Base-by-base conservation (phyloP, 2,329 filamentous ascomycete species). In the Aspergillus calidoustus region DNA sequence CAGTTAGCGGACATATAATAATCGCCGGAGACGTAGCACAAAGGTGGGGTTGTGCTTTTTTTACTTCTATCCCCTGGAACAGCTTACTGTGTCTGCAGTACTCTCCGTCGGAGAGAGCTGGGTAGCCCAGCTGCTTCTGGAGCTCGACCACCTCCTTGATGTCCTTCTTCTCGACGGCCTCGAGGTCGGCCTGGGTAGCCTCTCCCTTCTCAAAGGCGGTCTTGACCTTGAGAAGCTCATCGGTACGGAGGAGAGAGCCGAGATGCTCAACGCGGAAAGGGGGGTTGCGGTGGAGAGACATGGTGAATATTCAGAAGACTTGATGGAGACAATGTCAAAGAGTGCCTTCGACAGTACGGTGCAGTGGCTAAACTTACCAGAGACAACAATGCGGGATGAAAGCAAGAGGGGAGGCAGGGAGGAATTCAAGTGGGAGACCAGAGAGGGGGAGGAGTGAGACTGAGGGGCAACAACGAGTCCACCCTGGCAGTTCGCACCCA, bases 241-340 rank as follows among this genome's bases (percentile, higher is more conserved):
- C 76, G 1, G 89, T 89, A 34, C 89, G 87, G 61, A 91, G 84
- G 34, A 92, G 81, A 15, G 89, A 91, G 54, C 89, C 89, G 64
- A 91, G 83, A 67, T 92, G 89, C 77, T 92, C 89, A 62, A 89
- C 88, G 72, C 90, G 84, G 77, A 90, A 91, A 54, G 87, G 89
- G 47, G 86, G 85, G 63, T 78, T 75, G 64, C 77, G 77, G 64
- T 73, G 79, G 52, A 75, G 69, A 47, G 70, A 69, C 74, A 76
- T 76, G 31, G 49, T 70, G 64, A 66, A 59, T 22, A 46, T 41
- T 52, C 52, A 46, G 23, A 2, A 28, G 22, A 22, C 43, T 34
- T 31, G 30, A 57, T 44, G 11, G 46, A 9, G 22, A 34, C 15
- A 43, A 30, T 50, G 30, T 58, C 48, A 58, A n/a, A 13, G 28